Evolutionary conservation across 306 rosid genomes (phyloP).

Genomic region (Potentilla sterilis): DNA sequence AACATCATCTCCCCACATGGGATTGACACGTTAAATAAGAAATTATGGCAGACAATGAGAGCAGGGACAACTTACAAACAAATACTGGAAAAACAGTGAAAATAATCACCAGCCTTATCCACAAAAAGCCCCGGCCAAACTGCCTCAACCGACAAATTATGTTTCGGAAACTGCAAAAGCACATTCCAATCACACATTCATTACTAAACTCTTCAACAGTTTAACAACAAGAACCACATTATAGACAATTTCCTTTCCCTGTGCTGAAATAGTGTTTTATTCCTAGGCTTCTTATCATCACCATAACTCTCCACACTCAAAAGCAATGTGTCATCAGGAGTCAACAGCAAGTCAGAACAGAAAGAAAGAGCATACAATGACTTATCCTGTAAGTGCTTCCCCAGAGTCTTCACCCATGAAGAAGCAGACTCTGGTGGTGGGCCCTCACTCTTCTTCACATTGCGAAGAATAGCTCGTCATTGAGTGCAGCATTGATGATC

Average conservation of each 20-base stretch:
- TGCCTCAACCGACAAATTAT: conserved; percentile 73
- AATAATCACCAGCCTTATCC: conserved; percentile 67
- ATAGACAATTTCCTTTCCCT: too few species aligned
- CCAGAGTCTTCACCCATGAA: too few species aligned
- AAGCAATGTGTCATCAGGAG: too few species aligned
- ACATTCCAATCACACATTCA: background rate
- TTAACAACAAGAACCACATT: too few species aligned
- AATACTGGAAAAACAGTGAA: background rate
- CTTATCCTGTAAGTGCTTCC: too few species aligned
- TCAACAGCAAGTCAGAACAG: too few species aligned
- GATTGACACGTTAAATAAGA: background rate
- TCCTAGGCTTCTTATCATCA: too few species aligned
- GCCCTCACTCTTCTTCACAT: conserved; percentile 45
- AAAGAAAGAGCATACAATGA: too few species aligned
- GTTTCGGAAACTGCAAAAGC: conserved; percentile 68
- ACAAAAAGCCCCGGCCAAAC: conserved; percentile 80
- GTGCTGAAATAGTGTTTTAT: conserved; percentile 63
- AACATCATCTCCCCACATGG: background rate
- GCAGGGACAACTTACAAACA: background rate
- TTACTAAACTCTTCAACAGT: too few species aligned
- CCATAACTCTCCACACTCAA: too few species aligned
- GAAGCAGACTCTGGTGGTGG: conserved; percentile 23
- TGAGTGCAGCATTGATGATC: too few species aligned
- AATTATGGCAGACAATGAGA: background rate
- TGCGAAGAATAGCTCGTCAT: too few species aligned